Evolutionary conservation across 2,329 filamentous ascomycete genomes (phyloP).

Genomic region (Aspergillus hiratsukae): DNA sequence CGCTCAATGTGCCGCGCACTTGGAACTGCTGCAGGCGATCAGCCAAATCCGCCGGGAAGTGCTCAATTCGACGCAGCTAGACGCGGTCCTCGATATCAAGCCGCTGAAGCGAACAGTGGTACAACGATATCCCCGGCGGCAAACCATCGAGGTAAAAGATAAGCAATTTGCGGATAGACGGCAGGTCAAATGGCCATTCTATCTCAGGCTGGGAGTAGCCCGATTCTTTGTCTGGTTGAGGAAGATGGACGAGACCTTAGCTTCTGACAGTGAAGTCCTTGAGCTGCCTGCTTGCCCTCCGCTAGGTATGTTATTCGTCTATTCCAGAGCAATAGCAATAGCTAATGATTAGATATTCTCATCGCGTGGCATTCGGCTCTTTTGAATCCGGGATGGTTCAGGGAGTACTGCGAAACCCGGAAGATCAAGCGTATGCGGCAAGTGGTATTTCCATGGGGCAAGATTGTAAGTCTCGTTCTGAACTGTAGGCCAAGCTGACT

Average conservation of each 20-base stretch:
- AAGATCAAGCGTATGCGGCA: conserved; percentile 54
- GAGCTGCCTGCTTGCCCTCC: conserved; percentile 45
- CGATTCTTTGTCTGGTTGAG: conserved; percentile 11
- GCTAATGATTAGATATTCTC: conserved; percentile 54
- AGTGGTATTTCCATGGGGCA: conserved; percentile 60
- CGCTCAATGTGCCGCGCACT: conserved; percentile 12
- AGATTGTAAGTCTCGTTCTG: conserved; percentile 32
- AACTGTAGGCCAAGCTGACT: not conserved
- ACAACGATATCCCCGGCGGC: not conserved
- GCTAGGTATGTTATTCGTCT: conserved; percentile 44
- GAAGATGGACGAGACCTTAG: not conserved
- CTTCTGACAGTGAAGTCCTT: not conserved
- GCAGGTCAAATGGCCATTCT: conserved; percentile 10
- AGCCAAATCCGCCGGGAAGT: conserved; percentile 5
- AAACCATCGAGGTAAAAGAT: not conserved
- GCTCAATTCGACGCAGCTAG: conserved; percentile 6
- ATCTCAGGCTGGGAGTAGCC: conserved; percentile 6
- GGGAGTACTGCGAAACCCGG: conserved; percentile 63
- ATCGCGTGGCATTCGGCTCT: conserved; percentile 76
- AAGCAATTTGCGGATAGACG: not conserved
- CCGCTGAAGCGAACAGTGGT: not conserved
- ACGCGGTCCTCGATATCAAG: conserved; percentile 3
- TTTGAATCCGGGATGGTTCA: conserved; percentile 65
- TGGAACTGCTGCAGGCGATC: conserved; percentile 15
- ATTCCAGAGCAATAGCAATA: not conserved